Base-by-base conservation (phyloP, 139 green algal species). In the Chlorella sp. region DNA sequence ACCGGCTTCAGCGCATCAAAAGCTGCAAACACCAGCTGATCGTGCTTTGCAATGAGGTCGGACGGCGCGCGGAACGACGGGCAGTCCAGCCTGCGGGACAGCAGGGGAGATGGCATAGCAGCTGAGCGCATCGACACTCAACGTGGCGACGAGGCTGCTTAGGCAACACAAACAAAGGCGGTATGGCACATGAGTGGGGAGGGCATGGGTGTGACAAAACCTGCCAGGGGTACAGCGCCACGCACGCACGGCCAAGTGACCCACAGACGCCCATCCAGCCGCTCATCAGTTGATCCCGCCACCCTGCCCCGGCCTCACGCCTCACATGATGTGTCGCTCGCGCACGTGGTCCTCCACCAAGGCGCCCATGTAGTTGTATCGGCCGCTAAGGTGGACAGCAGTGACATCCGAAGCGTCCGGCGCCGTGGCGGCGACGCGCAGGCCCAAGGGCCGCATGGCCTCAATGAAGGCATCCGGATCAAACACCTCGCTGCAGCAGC, bases 1-100 rank as follows among this genome's bases (percentile, higher is more conserved):
- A 24, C 88, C 26, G 92, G 92, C 60, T 83, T 18, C 68, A 94
- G 71, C 5, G 30, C 82, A 15, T 89, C 68, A 42, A 94, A 86
- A 1, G 79, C 89, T 0, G 83, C 89, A 90, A 90, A 92, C 60
- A 92, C 79, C 18, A 93, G 82, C 32, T 76, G 30, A 28, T 85
- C 79, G 18, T 92, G 77, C 60, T 48, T 80, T 19, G n/a, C 22
- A 21, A 91, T 66, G 21, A 87, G n/a, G 18, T 78, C 36, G 0
- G 78, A 32, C 1, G 40, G 32, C 57, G 92, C 40, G 40, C 88
- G 85, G 39, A 91, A 89, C 30, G 92, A 64, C 3, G 89, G 83
- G 80, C 91, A 94, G 86, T 89, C 87, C 12, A 92, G 71, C 34
- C 71, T 89, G 73, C 71, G 40, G 37, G 30, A 57, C 15, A 36